Evolutionary conservation across 140 eudicot genomes (phyloP), one percentile per base, ranked within the genome.

Genomic region (Senecio squalidus): DNA sequence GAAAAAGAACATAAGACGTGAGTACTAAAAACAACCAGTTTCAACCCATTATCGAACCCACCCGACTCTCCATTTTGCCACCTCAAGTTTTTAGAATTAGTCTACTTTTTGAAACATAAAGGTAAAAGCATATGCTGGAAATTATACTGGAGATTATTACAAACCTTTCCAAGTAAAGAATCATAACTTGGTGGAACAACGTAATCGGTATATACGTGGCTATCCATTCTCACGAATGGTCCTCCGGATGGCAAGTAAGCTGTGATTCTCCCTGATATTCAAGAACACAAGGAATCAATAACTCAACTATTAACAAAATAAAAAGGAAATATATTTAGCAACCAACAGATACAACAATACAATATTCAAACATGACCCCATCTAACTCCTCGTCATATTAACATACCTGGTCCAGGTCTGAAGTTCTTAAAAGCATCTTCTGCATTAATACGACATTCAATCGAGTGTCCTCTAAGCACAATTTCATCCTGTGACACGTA

Each of bases 151-250:
- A 53, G 26, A 51, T n/a, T 8, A 25, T 14, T 15, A 59, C 79
- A 36, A 67, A 92, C 98, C 98, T 87, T 92, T 78, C 96, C 98
- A 58, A 92, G 96, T 30, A 92, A 82, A 61, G 98, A 92, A 84
- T 92, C 98, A 45, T 92, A 92, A 82, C 93, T 92, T 51, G 98
- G 98, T 68, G 98, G 98, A 73, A 92, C 98, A 51, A 88, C 95
- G 33, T 92, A 92, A 76, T 83, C 98, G 11, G 95, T 85, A 71
- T 92, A 92, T 25, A 92, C 84, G 65, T 92, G 98, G 72, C 98
- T 92, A 80, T 92, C 98, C 98, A 92, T 92, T 64, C 98, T 80
- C 69, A 88, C 96, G 67, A 87, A 92, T 57, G 98, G 96, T 55
- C 98, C 98, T 70, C 98, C 98, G 63, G 98, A 63, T 58, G 98